Percentiles rank a stretch among this genome's conserved stretches.
Conservation (phyloP, 345 rosid species). For the Eucalyptus tenuipes region DNA sequence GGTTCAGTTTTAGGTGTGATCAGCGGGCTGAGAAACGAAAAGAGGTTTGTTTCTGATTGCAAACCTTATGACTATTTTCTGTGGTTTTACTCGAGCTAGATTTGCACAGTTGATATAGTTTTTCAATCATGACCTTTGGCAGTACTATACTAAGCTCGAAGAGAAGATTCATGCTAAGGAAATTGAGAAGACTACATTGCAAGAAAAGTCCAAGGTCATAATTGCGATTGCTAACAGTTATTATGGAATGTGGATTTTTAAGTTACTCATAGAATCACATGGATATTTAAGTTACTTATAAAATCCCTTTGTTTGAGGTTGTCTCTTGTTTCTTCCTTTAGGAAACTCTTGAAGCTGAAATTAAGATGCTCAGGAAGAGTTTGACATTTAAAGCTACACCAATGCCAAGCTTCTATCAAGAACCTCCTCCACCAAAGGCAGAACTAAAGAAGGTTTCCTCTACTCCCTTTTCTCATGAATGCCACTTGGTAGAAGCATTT, state of each 20-base stretch:
- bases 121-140: conserved; percentile 4
- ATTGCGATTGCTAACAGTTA: background rate
- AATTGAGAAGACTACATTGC: conserved; percentile 60
- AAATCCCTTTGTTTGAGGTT: background rate
- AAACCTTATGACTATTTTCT: background rate
- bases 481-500: background rate
- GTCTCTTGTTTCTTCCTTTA: conserved; percentile 1
- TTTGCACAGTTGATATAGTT: background rate
- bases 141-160: conserved; percentile 95
- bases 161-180: conserved; percentile 97
- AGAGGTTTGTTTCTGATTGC: conserved; percentile 49
- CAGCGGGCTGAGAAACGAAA: conserved; percentile 97
- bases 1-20: conserved; percentile 94
- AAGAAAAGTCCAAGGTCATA: conserved; percentile 87
- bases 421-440: conserved; percentile 73
- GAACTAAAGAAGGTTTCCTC: conserved; percentile 75
- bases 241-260: background rate
- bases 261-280: background rate
- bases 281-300: background rate
- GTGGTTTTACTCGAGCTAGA: background rate
- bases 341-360: conserved; percentile 98
- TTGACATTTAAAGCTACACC: conserved; percentile 96
- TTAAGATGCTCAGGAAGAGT: conserved; percentile 82
- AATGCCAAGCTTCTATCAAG: conserved; percentile 97
- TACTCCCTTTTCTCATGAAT: background rate